A percentile compares a stretch with the other conserved stretches of the same genome.
Evolutionary conservation across 164 flowering plant genomes (phyloP).

Genomic region (Annona squamosa): DNA sequence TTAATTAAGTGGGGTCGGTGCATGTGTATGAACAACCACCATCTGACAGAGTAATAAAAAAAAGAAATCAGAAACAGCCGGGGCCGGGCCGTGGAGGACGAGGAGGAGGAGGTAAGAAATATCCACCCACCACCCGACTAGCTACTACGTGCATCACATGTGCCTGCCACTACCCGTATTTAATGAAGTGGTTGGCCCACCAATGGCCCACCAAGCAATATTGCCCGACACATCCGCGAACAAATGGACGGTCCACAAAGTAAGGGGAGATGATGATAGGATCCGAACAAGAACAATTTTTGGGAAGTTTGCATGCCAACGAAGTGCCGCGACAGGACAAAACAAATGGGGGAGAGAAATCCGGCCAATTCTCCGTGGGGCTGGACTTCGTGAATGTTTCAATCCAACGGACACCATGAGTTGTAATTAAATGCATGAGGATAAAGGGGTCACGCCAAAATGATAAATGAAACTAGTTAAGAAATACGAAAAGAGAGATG

Average conservation of each 20-base stretch:
- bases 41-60: not conserved
- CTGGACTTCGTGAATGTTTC: not conserved
- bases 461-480: not conserved
- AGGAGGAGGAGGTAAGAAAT: too few species aligned
- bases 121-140: not conserved
- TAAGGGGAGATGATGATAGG: not conserved
- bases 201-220: not conserved
- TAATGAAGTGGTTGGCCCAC: not conserved
- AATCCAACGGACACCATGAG: not conserved
- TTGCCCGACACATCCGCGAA: not conserved
- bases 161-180: not conserved
- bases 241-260: not conserved
- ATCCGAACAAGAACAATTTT: not conserved
- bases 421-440: not conserved
- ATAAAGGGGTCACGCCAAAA: not conserved
- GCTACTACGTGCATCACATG: not conserved
- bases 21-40: not conserved
- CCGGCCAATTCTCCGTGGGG: not conserved
- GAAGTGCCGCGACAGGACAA: not conserved
- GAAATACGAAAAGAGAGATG: not conserved
- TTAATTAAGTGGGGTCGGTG: not conserved
- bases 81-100: not conserved
- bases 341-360: not conserved
- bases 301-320: not conserved
- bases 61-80: not conserved